A percentile compares a stretch with the other conserved stretches of the same genome.
Conservation (phyloP, 306 rosid genomes). For the Clitoria ternatea region DNA sequence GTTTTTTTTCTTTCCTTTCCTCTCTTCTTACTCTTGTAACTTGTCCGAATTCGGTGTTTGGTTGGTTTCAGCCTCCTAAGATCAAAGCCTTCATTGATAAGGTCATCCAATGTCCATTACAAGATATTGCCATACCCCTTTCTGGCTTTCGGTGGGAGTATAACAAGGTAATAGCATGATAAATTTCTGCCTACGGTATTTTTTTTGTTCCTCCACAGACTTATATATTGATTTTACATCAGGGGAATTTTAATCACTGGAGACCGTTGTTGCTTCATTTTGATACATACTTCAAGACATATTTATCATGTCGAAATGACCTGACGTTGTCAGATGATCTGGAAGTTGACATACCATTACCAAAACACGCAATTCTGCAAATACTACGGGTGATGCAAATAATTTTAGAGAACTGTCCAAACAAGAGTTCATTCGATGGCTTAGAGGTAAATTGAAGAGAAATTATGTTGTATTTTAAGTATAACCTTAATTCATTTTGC, state of each 20-base stretch:
- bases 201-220: not conserved
- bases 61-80: conserved; percentile 80
- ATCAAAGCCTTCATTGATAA: conserved; percentile 84
- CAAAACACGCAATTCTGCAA: conserved; percentile 82
- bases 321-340: conserved; percentile 75
- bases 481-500: not conserved
- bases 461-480: conserved; percentile 6
- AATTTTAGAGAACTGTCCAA: conserved; percentile 85
- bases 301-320: conserved; percentile 79
- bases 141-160: conserved; percentile 96
- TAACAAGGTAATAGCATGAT: conserved; percentile 57
- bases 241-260: conserved; percentile 99
- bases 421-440: conserved; percentile 92
- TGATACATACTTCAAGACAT: conserved; percentile 92
- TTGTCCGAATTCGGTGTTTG: conserved; percentile 29
- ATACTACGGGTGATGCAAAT: conserved; percentile 93
- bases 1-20: conserved; percentile 4
- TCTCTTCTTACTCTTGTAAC: not conserved
- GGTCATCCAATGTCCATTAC: conserved; percentile 90
- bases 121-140: conserved; percentile 90
- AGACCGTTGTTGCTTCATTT: conserved; percentile 88
- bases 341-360: conserved; percentile 82
- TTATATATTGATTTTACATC: conserved; percentile 32
- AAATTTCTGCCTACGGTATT: conserved; percentile 11
- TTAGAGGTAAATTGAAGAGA: conserved; percentile 63